Base-by-base conservation (phyloP, 768 basidiomycete genomes). In the Pleurotus tuoliensis region DNA sequence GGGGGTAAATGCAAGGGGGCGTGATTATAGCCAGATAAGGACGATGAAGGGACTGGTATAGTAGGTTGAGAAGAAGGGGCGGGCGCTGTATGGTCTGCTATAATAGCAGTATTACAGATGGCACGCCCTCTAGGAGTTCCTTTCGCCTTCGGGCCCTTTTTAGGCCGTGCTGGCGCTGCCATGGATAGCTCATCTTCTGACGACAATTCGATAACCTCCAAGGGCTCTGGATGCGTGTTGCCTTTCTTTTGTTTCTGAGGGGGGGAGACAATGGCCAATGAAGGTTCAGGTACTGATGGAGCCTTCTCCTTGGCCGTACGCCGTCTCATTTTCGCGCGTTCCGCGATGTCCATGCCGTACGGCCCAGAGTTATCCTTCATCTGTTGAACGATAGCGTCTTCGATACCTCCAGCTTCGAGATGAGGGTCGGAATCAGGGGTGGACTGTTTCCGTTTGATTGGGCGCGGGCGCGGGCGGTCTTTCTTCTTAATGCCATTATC, bases 241-340 rank as follows among this genome's bases (percentile, higher is more conserved):
- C 47, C 47, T 13, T 24, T 37, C 39, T 43, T 53, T 12, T 16
- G 51, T 41, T 53, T 53, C 20, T n/a, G 49, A 12, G 49, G 39
- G 13, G 51, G 39, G 39, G 22, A 9, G 51, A 39, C 39, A n/a
- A 20, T 13, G 37, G 39, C 16, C 13, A 20, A 41, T 37, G 18
- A 25, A 47, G 46, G 41, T 44, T n/a, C 11, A 11, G 41, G 2
- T 44, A 7, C 41, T 18, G 60, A 22, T 44, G 59, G 37, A 12
- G 24, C 12, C 34, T 41, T n/a, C n/a, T n/a, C 34, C n/a, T 53
- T 30, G 6, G 70, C 53, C 18, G 66, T 72, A 20, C 82, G 69
- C 56, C 78, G 73, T 15, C 82, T 81, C 67, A 73, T 81, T 62
- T 84, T 84, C 48, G 82, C 79, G 15, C 82, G 74, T 41, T 84